These are phyloP conservation scores for Schizosaccharomyces japonicus DNA, from an alignment of 805 yeast genomes.

Conservation along the genomic window DNA sequence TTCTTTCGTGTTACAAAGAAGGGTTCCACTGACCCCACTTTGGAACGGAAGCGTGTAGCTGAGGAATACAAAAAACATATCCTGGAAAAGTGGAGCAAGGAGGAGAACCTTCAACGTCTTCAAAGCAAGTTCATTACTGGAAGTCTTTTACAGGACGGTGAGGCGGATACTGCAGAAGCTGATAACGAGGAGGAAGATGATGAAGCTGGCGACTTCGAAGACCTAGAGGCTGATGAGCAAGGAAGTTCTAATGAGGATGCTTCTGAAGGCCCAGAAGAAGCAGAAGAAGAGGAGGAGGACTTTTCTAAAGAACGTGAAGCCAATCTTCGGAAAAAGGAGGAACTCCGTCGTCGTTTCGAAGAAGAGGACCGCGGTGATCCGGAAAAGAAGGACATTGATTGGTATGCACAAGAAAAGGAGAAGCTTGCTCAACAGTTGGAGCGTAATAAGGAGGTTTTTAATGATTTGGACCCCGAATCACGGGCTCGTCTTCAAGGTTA, in stretches of 20 bases:
- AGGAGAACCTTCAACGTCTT: conserved; percentile 37
- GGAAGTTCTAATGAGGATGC: conserved; percentile 19
- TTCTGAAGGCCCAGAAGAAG: conserved; percentile 10
- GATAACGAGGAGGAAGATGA: conserved; percentile 16
- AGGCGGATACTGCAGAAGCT: conserved; percentile 6
- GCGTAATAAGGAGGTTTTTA: conserved; percentile 50
- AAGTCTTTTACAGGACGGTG: no score
- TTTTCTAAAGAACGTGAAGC: conserved; percentile 52
- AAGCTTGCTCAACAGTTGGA: conserved; percentile 90
- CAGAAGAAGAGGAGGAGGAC: conserved; percentile 16
- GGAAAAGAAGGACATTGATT: conserved; percentile 63
- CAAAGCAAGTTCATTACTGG: conserved; percentile 10
- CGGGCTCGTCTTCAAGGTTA: conserved; percentile 72
- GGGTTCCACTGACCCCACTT: conserved; percentile 8
- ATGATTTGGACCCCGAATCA: conserved; percentile 48
- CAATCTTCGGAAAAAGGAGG: conserved; percentile 76
- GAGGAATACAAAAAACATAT: neutral
- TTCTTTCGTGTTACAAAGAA: conserved; percentile 13
- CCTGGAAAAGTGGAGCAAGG: conserved; percentile 23
- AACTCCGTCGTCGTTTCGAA: conserved; percentile 71
- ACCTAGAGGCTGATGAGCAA: conserved; percentile 28
- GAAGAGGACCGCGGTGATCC: conserved; percentile 38
- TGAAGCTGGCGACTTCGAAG: conserved; percentile 24
- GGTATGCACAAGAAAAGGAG: conserved; percentile 94
- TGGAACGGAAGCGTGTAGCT: neutral